These are phyloP conservation scores for Nephelium lappaceum DNA, from an alignment of 345 rosid species.

Conservation along the genomic window DNA sequence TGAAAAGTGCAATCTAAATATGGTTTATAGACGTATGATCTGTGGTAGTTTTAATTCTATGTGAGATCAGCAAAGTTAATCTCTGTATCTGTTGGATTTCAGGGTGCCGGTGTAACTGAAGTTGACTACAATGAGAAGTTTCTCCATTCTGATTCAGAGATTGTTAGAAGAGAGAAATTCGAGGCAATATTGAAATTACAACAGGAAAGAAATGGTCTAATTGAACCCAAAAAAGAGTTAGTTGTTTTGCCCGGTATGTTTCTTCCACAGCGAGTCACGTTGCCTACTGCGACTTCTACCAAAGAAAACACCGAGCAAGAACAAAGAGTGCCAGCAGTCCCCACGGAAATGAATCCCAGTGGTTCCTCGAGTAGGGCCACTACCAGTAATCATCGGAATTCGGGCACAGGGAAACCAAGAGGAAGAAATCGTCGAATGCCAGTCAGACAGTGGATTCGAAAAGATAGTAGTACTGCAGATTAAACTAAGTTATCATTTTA, in stretches of 20 bases:
- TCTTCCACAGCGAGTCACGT: conserved; percentile 50
- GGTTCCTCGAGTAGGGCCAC: conserved; percentile 39
- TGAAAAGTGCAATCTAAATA: background rate
- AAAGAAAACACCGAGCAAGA: conserved; percentile 42
- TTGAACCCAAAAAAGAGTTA: conserved; percentile 58
- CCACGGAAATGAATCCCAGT: conserved; percentile 32
- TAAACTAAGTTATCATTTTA: background rate
- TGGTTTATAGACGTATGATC: background rate
- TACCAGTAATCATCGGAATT: conserved; percentile 29
- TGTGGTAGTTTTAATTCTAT: background rate
- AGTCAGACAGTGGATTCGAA: conserved; percentile 49
- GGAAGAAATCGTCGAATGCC: conserved; percentile 36
- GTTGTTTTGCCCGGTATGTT: conserved; percentile 74
- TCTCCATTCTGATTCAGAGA: conserved; percentile 63
- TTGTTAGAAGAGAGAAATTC: conserved; percentile 61
- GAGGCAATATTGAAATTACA: conserved; percentile 61
- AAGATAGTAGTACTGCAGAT: conserved; percentile 28
- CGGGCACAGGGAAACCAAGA: conserved; percentile 29
- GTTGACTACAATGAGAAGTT: conserved; percentile 34
- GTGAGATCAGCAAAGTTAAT: background rate
- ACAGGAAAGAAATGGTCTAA: conserved; percentile 65
- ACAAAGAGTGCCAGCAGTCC: conserved; percentile 28
- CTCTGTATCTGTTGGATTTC: conserved; percentile 19
- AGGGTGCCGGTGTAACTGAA: conserved; percentile 41
- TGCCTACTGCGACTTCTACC: conserved; percentile 25